phyloP scores from a whole-genome alignment of 305 asterid species.

The Petunia hybrid region DNA sequence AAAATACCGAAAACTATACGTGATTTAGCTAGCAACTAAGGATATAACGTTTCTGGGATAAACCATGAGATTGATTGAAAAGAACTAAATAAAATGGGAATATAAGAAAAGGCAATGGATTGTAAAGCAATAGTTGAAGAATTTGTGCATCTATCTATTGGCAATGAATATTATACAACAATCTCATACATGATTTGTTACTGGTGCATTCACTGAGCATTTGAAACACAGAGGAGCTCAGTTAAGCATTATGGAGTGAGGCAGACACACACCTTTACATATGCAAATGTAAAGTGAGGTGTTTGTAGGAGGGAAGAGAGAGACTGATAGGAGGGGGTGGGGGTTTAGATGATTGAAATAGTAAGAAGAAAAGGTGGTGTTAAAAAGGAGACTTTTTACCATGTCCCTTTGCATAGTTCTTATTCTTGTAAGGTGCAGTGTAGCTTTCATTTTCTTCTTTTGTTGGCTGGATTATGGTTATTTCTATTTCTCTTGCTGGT shows the following conservation, averaged over 20 bases:
- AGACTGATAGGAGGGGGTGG: not conserved
- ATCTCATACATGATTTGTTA: slow-evolving; percentile 30
- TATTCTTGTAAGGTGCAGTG: not conserved
- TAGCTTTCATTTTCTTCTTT: slow-evolving; percentile 32
- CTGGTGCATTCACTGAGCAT: slow-evolving; percentile 28
- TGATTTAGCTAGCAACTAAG: slow-evolving; percentile 19
- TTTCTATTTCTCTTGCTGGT: slow-evolving; percentile 31
- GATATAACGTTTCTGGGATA: not conserved
- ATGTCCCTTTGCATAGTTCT: not conserved
- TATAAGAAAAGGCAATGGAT: slow-evolving; percentile 1
- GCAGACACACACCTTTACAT: slow-evolving; percentile 40
- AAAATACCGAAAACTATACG: not conserved
- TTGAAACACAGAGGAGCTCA: slow-evolving; percentile 36
- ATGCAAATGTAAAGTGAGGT: slow-evolving; percentile 33
- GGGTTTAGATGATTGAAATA: not conserved
- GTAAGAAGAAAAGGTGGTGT: slow-evolving; percentile 32
- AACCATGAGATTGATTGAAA: not conserved
- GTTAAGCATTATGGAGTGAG: slow-evolving; percentile 35
- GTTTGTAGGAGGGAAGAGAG: slow-evolving; percentile 3
- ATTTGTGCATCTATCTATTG: slow-evolving; percentile 1
- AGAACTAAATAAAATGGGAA: not conserved
- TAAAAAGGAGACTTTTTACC: not conserved
- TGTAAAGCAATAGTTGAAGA: not conserved
- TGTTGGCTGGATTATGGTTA: slow-evolving; percentile 31
- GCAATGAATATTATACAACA: not conserved